Base-by-base conservation (phyloP, 805 yeast genomes). In the Brettanomyces sp. region DNA sequence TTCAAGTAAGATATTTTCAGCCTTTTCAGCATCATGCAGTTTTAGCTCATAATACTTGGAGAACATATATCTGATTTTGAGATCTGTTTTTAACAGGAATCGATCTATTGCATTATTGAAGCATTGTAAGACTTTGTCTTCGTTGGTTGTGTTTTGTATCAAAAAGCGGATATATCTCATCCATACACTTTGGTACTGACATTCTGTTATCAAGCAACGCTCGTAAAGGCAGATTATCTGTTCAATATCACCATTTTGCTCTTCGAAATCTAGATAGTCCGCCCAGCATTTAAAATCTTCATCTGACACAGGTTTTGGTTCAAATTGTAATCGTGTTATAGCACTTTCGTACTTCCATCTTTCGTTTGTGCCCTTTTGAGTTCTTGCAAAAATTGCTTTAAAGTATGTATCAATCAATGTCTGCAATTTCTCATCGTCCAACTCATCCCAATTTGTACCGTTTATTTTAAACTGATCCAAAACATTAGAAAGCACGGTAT, bases 311-410 rank as follows among this genome's bases (percentile, higher is more conserved):
- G 71, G 70, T 0, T 58, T 58, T 8, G 84, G 60, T 38, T 77
- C 74, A 57, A 84, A 89, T 30, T 71, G 75, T 34, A 72, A 74
- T 44, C 77, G 69, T n/a, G 72, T 67, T 5, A 91, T 67, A 23
- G 69, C 67, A 11, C 82, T 71, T 63, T 93, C 99, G 60, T 57
- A 86, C 1, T 69, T 68, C 95, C 96, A 87, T 38, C 82, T 73
- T 12, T 65, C 66, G 43, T 72, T 70, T 1, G 85, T 87, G 13
- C 68, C 63, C 1, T 54, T 54, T 52, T 81, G 84, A 0, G 82
- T 77, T 1, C 57, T 50, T 3, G 63, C 55, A 45, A 78, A 77
- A 3, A 73, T 55, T 3, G 57, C 63, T 47, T 68, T 63, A 45
- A 75, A 69, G 52, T 68, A 71, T 13, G 68, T 62, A 41, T 76